A percentile compares a stretch with the other conserved stretches of the same genome.
Evolutionary conservation across 2,329 filamentous ascomycete species (phyloP).

Genomic region (Cercospora citrullina): DNA sequence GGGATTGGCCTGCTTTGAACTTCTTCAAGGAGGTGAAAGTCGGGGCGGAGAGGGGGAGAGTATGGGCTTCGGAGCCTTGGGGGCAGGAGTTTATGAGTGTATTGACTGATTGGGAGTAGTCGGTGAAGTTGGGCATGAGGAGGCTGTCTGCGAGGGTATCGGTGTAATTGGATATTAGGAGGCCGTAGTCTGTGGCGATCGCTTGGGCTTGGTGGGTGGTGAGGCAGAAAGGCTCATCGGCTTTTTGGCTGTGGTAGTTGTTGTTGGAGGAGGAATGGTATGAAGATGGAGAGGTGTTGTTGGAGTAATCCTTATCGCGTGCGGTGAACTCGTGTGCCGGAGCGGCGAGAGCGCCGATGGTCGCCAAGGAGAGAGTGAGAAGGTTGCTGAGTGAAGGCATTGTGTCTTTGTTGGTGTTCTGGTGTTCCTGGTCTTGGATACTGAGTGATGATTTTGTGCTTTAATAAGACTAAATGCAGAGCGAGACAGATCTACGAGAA

Average conservation of each 20-base stretch:
- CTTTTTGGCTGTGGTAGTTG: conserved; percentile 14
- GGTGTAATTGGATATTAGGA: conserved; percentile 35
- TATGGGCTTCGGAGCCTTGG: conserved; percentile 30
- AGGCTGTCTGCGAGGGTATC: conserved; percentile 29
- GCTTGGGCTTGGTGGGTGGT: conserved; percentile 28
- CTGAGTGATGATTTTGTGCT: neutral
- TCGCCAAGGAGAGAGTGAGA: conserved; percentile 5
- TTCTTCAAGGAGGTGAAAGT: conserved; percentile 32
- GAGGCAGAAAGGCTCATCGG: conserved; percentile 20
- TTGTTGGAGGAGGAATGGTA: conserved; percentile 28
- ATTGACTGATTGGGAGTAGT: conserved; percentile 40
- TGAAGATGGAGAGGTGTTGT: conserved; percentile 28
- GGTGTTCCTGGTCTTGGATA: neutral
- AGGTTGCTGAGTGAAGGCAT: conserved; percentile 15
- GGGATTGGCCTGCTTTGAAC: conserved; percentile 36
- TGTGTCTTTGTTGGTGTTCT: neutral
- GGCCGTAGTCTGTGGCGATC: conserved; percentile 34
- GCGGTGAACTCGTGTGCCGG: conserved; percentile 30
- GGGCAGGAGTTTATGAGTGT: conserved; percentile 38
- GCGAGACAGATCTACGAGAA: conserved; percentile 7
- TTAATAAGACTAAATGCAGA: neutral
- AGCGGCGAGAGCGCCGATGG: conserved; percentile 11
- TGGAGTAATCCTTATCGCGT: conserved; percentile 33
- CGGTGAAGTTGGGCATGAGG: conserved; percentile 33
- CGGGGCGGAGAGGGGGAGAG: conserved; percentile 27